phyloP scores from a whole-genome alignment of 1,284 basidiomycete species.

The Xerocomus nothofagi region DNA sequence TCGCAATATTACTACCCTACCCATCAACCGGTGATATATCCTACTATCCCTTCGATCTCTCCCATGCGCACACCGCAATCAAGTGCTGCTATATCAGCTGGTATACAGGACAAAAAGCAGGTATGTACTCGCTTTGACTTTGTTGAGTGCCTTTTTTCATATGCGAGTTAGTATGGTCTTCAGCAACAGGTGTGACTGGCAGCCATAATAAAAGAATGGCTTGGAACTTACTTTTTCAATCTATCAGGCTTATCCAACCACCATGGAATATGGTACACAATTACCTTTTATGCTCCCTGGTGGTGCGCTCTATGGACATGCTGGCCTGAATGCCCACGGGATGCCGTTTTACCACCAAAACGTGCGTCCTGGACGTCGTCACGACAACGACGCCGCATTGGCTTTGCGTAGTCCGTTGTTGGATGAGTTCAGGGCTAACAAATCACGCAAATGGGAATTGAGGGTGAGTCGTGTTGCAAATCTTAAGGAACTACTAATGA shows the following conservation, averaged over 20 bases:
- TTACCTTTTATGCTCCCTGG: constrained; percentile 49
- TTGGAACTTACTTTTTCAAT: constrained; percentile 44
- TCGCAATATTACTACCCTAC: constrained; percentile 64
- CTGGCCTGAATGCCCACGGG: constrained; percentile 33
- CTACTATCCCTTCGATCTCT: constrained; percentile 48
- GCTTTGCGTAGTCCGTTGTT: constrained; percentile 67
- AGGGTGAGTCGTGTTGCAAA: constrained; percentile 47
- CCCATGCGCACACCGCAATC: constrained; percentile 53
- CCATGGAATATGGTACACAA: constrained; percentile 50
- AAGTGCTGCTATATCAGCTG: constrained; percentile 41
- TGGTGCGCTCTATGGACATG: constrained; percentile 42
- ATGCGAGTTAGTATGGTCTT: constrained; percentile 43
- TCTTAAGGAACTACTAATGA: constrained; percentile 8
- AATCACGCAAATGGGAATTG: constrained; percentile 78
- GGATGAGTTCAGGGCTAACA: constrained; percentile 85
- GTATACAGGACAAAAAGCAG: constrained; percentile 61
- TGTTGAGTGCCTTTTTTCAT: constrained; percentile 11
- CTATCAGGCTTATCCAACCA: constrained; percentile 43
- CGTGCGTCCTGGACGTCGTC: constrained; percentile 43
- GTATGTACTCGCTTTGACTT: constrained; percentile 37
- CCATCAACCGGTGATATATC: constrained; percentile 60
- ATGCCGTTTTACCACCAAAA: constrained; percentile 42
- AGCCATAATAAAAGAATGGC: constrained; percentile 41
- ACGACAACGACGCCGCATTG: constrained; percentile 36
- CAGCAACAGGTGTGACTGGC: constrained; percentile 46